Evolutionary conservation across 2,329 filamentous ascomycete species (phyloP), one percentile per base, ranked within the genome.

Genomic region (Diaporthe citriasiana): DNA sequence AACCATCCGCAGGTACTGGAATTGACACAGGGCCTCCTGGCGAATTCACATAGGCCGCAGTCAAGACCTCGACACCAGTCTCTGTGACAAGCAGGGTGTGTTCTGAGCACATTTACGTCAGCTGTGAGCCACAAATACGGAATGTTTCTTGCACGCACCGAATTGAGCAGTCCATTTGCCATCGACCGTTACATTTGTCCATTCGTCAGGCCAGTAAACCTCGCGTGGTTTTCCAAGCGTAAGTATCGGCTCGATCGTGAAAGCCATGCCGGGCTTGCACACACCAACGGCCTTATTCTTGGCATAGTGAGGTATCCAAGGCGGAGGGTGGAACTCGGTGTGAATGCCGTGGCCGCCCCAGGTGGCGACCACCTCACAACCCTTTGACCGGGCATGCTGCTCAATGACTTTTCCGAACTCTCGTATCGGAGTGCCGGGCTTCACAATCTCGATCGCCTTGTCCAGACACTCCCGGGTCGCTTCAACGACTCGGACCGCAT

Each of bases 191-290:
- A 94, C 94, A 83, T 95, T 98, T 0, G 97, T 99, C 97, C 97
- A 99, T 86, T 98, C 95, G 82, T 99, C 97, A 0, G 97, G 97
- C 97, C 97, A 99, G 0, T 95, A 98, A 82, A 97, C 93, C 81
- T 99, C 97, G 76, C 91, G 91, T 83, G 98, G 94, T 75, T 94
- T 95, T 73, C 97, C 97, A 71, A 98, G 84, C 50, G 95, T 95
- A 82, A 99, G 95, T 97, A 99, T 99, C n/a, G 97, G 97, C 85
- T 99, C 97, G 75, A 99, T 99, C 0, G 97, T 99, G 80, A 99
- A 99, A 77, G 95, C 98, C 95, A 98, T 98, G 71, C 97, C 97
- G 0, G 94, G 93, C 86, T 98, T 98, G 75, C 95, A 97, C 79
- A 93, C 92, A 63, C 97, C 97, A 1, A 98, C 93, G 0, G 96